Evolutionary conservation across 148 eudicot species (phyloP).

Genomic region (Dysphania ambrosioides): DNA sequence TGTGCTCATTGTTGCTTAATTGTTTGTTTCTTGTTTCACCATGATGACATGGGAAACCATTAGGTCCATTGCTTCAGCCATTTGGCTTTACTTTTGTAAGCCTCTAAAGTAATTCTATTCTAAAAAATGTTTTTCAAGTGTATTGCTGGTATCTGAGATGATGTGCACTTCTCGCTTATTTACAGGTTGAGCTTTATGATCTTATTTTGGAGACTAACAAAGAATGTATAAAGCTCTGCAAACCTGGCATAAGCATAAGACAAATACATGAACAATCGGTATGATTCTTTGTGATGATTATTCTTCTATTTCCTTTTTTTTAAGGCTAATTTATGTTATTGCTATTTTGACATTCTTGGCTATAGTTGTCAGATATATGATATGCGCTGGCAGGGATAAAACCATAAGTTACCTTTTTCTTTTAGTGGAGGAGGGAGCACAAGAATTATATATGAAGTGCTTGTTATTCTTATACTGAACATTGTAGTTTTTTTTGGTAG

Average conservation of each 20-base stretch:
- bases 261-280: constrained; percentile 84
- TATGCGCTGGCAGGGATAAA: not conserved
- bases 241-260: constrained; percentile 77
- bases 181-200: constrained; percentile 81
- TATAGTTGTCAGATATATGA: not conserved
- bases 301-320: constrained; percentile 1
- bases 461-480: not conserved
- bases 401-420: not conserved
- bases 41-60: not conserved
- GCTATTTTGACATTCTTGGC: not conserved
- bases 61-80: not conserved
- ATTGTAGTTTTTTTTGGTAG: not conserved
- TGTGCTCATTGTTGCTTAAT: not conserved
- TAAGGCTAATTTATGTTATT: not conserved
- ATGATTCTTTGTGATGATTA: constrained; percentile 23
- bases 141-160: constrained; percentile 6
- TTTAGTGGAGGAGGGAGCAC: not conserved
- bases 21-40: not conserved
- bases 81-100: not conserved
- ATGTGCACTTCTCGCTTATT: constrained; percentile 3
- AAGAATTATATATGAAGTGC: not conserved
- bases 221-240: constrained; percentile 83
- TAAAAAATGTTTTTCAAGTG: not conserved
- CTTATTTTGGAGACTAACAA: constrained; percentile 89
- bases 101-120: not conserved